Base-by-base conservation (phyloP, 2,329 filamentous ascomycete species). In the Alternaria hordeiaustralica region DNA sequence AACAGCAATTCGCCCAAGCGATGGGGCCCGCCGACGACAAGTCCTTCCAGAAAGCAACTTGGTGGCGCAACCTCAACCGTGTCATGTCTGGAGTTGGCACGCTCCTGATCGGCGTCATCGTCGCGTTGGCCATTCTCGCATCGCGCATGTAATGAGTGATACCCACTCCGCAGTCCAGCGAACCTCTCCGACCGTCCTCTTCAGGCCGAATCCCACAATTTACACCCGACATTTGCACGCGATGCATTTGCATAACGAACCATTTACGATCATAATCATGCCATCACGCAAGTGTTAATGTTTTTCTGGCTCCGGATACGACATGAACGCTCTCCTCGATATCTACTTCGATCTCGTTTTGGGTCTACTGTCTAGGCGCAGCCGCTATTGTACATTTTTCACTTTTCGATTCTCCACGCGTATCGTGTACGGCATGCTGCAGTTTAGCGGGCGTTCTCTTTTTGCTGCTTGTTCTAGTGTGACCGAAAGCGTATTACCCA, bases 41-140 rank as follows among this genome's bases (percentile, higher is more conserved):
- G 53, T 81, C 83, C 36, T 85, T 83, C 69, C 83, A 88, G 64
- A 90, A 88, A 76, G 87, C 88, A n/a, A 82, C 82, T 21, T 89
- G 88, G 88, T 90, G 88, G 88, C 83, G 88, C 66, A 87, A 85
- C 66, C 78, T 89, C 44, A 90, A 90, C 76, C 84, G 87, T 50
- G 84, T 86, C 78, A 89, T 90, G 87, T 85, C 84, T 64, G 80
- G 85, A 28, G 76, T 89, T 51, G 88, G 88, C 20, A 71, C 87
- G 36, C 80, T 86, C 58, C 83, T 89, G 54, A 83, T 88, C 62
- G 82, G 82, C 61, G 80, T 85, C 56, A 82, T 89, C 69, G 76
- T 80, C 64, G 75, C 72, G 55, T 66, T 81, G 44, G 79, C 77
- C 47, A 73, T 81, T 55, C 68, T 80, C 49, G 78, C 75, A 53